These are phyloP conservation scores for Phytophthora idaei DNA, from an alignment of 352 stramenopile species.

Conservation along the genomic window DNA sequence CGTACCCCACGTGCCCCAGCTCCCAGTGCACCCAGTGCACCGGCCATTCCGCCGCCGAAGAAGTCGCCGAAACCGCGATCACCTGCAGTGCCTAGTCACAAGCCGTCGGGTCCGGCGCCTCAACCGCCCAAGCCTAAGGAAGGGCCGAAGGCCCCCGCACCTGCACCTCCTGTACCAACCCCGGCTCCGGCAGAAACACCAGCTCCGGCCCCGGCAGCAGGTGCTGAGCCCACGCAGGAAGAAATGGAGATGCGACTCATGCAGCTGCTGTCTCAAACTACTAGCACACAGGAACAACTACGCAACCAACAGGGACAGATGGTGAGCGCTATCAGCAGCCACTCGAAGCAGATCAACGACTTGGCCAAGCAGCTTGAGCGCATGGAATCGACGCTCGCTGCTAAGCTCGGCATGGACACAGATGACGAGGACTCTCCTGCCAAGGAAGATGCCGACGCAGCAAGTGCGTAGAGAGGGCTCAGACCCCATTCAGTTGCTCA, in stretches of 20 bases:
- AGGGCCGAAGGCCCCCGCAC: conserved; percentile 11
- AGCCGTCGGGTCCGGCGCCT: conserved; percentile 26
- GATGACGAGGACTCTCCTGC: conserved; percentile 25
- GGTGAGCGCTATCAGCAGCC: conserved; percentile 76
- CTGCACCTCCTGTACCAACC: conserved; percentile 19
- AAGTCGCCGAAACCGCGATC: conserved; percentile 30
- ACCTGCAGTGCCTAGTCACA: conserved; percentile 21
- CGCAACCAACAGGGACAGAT: conserved; percentile 86
- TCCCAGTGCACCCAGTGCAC: conserved; percentile 34
- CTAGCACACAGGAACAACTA: conserved; percentile 84
- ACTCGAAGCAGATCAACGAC: conserved; percentile 85
- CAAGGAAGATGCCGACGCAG: conserved; percentile 35
- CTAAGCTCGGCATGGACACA: conserved; percentile 53
- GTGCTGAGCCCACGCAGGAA: conserved; percentile 40
- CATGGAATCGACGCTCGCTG: conserved; percentile 79
- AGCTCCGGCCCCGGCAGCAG: conserved; percentile 16
- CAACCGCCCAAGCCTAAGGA: conserved; percentile 29
- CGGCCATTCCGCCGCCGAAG: conserved; percentile 46
- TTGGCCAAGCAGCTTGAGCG: conserved; percentile 84
- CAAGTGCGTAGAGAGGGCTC: conserved; percentile 31
- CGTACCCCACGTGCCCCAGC: conserved; percentile 33
- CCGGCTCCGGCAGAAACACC: conserved; percentile 11
- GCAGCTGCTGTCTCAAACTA: conserved; percentile 85
- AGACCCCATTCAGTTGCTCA: conserved; percentile 22
- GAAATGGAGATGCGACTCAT: conserved; percentile 84